These are phyloP conservation scores for Boletus sp. DNA, from an alignment of 768 basidiomycete species.

Conservation along the genomic window DNA sequence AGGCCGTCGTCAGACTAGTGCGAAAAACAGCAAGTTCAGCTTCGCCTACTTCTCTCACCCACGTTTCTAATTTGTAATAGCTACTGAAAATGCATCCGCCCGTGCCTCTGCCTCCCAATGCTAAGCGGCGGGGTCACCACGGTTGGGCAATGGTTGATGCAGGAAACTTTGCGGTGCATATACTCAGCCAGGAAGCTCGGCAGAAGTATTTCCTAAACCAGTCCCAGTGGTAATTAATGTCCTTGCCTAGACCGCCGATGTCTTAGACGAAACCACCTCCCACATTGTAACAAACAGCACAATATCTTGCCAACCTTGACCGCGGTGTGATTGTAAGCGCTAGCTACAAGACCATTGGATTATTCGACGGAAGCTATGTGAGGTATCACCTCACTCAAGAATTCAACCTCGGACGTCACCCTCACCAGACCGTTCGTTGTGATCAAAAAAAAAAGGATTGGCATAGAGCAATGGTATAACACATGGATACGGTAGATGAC, in stretches of 20 bases:
- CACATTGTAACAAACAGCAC: no score
- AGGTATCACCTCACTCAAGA: no score
- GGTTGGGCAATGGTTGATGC: conserved; percentile 87
- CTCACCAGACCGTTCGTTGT: no score
- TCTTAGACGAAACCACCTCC: no score
- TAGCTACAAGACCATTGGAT: no score
- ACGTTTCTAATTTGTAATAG: conserved; percentile 36
- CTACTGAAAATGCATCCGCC: conserved; percentile 58
- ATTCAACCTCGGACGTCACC: no score
- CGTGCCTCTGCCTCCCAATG: conserved; percentile 59
- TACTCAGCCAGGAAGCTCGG: conserved; percentile 63
- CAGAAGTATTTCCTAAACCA: conserved; percentile 60
- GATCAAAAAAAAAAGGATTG: no score
- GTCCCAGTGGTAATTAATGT: conserved; percentile 27
- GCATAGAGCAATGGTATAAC: no score
- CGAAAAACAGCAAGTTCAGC: conserved; percentile 61
- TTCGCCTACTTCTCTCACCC: background rate
- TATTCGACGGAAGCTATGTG: no score
- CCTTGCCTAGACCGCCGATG: background rate
- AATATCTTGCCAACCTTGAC: no score
- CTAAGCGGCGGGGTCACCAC: conserved; percentile 56
- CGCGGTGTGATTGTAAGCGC: no score
- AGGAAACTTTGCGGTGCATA: conserved; percentile 76
- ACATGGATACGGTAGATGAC: no score
- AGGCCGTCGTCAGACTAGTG: conserved; percentile 67